Evolutionary conservation across 2,329 filamentous ascomycete genomes (phyloP), one percentile per base, ranked within the genome.

Genomic region (Claviceps cyperi): DNA sequence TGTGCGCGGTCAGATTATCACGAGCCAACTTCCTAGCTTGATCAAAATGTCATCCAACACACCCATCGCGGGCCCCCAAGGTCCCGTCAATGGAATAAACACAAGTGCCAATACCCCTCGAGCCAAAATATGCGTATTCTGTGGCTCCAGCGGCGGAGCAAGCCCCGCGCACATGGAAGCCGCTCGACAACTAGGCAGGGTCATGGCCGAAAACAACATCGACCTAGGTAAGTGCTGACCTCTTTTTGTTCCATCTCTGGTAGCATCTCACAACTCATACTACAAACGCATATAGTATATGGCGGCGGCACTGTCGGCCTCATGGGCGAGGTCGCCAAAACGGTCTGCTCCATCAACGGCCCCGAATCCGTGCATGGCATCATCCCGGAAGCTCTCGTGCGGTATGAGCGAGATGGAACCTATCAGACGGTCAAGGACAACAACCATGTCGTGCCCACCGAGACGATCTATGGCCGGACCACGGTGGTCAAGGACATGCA

Each of bases 401-500:
- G 78, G 57, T 84, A 83, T 65, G 90, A 96, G 69, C 83, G 79
- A 50, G 76, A 82, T 60, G 72, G 74, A 51, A 75, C 71, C 14
- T 78, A 79, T 58, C 68, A 62, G 58, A 70, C 62, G 15, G 59
- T 66, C 50, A 67, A 67, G 58, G 61, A 65, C 47, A 62, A 65
- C 48, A 75, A 76, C 56, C 74, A 81, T 48, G 69, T 76, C 11
- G 69, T 84, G 8, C 80, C 84, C 46, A 78, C 83, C 52, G 75
- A 81, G 62, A 60, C 68, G 4, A 66, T 80, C 4, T 98, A 87
- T 64, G 92, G 92, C 9, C 73, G 76, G 43, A 96, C 89, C 13
- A 96, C 89, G 0, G 80, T 96, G 8, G 92, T 97, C 28, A 76
- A 81, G 58, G 89, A 96, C 64, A 98, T 98, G 92, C 92, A 98